Evolutionary conservation across 768 basidiomycete genomes (phyloP), one percentile per base, ranked within the genome.

Genomic region (Coprinopsis strossmayeri): DNA sequence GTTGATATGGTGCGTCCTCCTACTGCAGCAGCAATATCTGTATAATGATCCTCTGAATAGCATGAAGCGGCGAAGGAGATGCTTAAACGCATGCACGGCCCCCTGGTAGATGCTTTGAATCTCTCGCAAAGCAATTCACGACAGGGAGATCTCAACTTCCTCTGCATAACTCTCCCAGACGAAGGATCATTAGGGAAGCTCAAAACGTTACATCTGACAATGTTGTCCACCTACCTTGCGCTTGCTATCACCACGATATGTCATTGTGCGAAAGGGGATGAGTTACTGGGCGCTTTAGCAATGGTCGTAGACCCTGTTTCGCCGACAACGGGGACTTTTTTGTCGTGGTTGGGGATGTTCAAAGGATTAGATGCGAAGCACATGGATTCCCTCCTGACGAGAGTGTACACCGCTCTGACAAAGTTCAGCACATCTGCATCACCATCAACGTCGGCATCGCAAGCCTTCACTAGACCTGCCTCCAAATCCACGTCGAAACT

Each of bases 1-100:
- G 59, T 91, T 42, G 84, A 87, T 55, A 68, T 88, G 79, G 89
- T 91, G 57, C 45, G 87, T 72, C 28, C 4, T n/a, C 18, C 17
- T 18, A 45, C n/a, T 1, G 2, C 23, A 25, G 2, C 28, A 15
- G 7, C 23, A 13, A 45, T 38, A 12, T n/a, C 48, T 28, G 17
- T 34, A 9, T 38, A 26, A 18, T 17, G 42, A 10, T 15, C 10
- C 12, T 5, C 10, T 24, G 34, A 28, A n/a, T 50, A 89, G 87
- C 76, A 73, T 55, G 76, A 81, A 24, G 59, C 65, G 24, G 77
- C 84, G 0, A 50, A 74, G 9, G 57, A 59, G 18, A 58, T 77
- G 1, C 63, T 87, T 15, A 54, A 59, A 30, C 72, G 70, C 37
- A 76, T 79, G 64, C 68, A 76, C 32, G 57, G 69, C 20, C 66